phyloP scores from a whole-genome alignment of 2,329 filamentous ascomycete genomes.

The Fusarium pseudoanthophilum region DNA sequence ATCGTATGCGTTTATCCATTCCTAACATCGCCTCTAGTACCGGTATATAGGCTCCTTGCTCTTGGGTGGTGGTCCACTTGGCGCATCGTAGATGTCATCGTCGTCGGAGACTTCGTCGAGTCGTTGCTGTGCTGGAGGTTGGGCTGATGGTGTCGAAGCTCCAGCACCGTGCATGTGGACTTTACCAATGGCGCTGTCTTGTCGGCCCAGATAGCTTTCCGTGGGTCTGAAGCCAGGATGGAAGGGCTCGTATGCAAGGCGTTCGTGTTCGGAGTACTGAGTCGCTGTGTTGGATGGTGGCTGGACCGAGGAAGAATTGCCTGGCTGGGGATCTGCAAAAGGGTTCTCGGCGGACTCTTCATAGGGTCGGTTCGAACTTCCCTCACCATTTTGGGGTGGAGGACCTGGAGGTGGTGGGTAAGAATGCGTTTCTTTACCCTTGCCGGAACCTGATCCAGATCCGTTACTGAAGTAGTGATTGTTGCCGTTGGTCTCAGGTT shows the following conservation, averaged over 20 bases:
- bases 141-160: conserved; percentile 28
- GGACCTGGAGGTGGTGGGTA: conserved; percentile 43
- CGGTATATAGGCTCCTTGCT: conserved; percentile 52
- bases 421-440: conserved; percentile 50
- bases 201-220: conserved; percentile 46
- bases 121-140: conserved; percentile 27
- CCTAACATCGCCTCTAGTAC: conserved; percentile 40
- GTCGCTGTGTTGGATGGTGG: conserved; percentile 24
- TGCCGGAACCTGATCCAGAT: conserved; percentile 38
- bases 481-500: conserved; percentile 46
- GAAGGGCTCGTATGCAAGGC: conserved; percentile 52
- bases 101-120: conserved; percentile 48
- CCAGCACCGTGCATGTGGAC: conserved; percentile 55
- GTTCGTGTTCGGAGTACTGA: conserved; percentile 36
- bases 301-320: conserved; percentile 26
- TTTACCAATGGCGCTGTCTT: conserved; percentile 56
- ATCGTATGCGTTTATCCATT: background rate
- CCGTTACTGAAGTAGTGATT: conserved; percentile 33
- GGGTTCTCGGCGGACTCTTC: conserved; percentile 40
- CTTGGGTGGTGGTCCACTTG: conserved; percentile 47
- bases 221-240: conserved; percentile 50
- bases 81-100: conserved; percentile 54
- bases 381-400: conserved; percentile 43
- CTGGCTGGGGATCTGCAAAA: conserved; percentile 50
- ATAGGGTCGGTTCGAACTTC: conserved; percentile 36